Evolutionary conservation across 2,329 filamentous ascomycete genomes (phyloP), one percentile per base, ranked within the genome.

Genomic region (Neonectria hederae): DNA sequence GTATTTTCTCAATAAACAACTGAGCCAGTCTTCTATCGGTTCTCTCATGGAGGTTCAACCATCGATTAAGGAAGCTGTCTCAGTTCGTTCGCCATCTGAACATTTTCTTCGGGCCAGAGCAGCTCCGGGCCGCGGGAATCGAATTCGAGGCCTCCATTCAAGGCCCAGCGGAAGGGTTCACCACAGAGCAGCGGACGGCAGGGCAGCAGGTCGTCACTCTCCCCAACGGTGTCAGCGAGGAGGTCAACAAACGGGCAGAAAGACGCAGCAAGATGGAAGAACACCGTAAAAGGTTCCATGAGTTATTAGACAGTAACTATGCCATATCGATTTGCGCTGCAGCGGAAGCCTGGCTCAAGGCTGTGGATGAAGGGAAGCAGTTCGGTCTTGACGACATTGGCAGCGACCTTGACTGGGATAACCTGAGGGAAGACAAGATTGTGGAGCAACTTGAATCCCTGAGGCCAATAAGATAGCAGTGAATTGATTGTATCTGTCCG

Each of bases 31-130:
- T 46, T 46, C 43, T 24, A 46, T 46, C 10, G 21, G 43, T 46
- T 46, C 43, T 46, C 21, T 46, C 21, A 46, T 46, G 10, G 43
- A 46, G 43, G 43, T 46, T 46, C 21, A 46, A 46, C 43, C 21
- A 46, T 46, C 21, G 43, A 46, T 46, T 46, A 24, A 46, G 43
- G 43, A 46, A 46, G 43, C 43, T 46, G 10, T 46, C 21, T 46
- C 51, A 54, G 21, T 63, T 63, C 51, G 51, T 63, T 43, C 51
- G 61, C n/a, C 51, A 63, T 43, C 45, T 63, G 14, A 52, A 45
- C 21, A 55, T 52, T 6, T 55, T 59, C 38, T 51, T 55, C 32
- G 21, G 30, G 22, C 61, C 43, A 22, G 11, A 51, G 35, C 43
- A 59, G 48, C 61, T 63, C 35, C 14, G 35, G 38, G 42, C 30